Evolutionary conservation across 768 basidiomycete genomes (phyloP).

Genomic region (Suillus clintonianus): DNA sequence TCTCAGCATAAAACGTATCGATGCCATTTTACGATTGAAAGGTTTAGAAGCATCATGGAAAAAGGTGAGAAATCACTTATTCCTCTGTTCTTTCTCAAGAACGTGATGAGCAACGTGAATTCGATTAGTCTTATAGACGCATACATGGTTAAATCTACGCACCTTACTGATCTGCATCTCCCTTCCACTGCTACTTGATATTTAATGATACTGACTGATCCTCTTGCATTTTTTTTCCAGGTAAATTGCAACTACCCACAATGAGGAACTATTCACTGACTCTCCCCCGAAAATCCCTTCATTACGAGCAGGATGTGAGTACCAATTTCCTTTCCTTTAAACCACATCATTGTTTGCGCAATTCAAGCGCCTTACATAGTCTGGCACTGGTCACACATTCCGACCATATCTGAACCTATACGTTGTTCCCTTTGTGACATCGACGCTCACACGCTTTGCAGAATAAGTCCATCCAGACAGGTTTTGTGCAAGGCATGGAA

Average conservation of each 20-base stretch:
- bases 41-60: conserved; percentile 70
- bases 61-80: conserved; percentile 53
- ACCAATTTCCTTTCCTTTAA: conserved; percentile 35
- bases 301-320: conserved; percentile 42
- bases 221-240: not conserved
- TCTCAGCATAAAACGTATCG: conserved; percentile 75
- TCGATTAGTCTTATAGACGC: conserved; percentile 97
- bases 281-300: not conserved
- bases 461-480: conserved; percentile 72
- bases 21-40: conserved; percentile 83
- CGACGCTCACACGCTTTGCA: conserved; percentile 26
- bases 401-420: conserved; percentile 67
- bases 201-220: not conserved
- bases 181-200: not conserved
- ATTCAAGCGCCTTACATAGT: conserved; percentile 64
- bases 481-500: conserved; percentile 84
- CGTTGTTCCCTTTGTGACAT: conserved; percentile 8
- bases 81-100: conserved; percentile 8
- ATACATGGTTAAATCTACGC: conserved; percentile 65
- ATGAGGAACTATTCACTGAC: not conserved
- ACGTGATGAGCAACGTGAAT: conserved; percentile 62
- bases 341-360: conserved; percentile 69
- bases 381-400: conserved; percentile 61
- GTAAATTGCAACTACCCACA: conserved; percentile 1
- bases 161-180: conserved; percentile 19